These are phyloP conservation scores for Plasmodium gonderi DNA, from an alignment of 169 alveolate genomes.

Conservation along the genomic window DNA sequence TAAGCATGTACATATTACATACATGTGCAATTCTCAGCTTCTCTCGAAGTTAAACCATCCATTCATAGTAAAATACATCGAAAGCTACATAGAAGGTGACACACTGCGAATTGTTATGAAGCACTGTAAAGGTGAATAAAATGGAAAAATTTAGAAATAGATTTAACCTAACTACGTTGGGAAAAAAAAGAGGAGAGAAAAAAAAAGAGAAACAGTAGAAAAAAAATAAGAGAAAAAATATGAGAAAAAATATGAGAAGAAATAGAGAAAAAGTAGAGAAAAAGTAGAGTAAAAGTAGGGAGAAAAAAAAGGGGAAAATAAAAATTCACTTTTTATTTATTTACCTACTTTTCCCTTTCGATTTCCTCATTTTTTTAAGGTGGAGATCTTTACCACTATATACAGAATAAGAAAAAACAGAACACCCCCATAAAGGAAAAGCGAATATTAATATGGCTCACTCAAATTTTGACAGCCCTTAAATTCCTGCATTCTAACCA, in stretches of 20 bases:
- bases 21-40: conserved; percentile 42
- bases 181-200: too few relatives aligned
- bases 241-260: too few relatives aligned
- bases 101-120: conserved; percentile 91
- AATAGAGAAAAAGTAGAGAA: too few relatives aligned
- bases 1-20: not conserved
- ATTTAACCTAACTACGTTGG: too few relatives aligned
- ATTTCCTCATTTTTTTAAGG: conserved; percentile 65
- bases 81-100: conserved; percentile 90
- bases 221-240: not conserved
- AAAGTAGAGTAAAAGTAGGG: too few relatives aligned
- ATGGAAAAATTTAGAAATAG: not conserved
- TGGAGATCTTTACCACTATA: conserved; percentile 84
- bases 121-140: conserved; percentile 91
- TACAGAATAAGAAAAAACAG: conserved; percentile 77
- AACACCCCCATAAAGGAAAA: conserved; percentile 85
- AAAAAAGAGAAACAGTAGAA: not conserved
- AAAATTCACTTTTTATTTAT: not conserved
- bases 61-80: conserved; percentile 90
- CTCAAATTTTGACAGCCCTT: conserved; percentile 88
- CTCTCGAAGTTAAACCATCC: conserved; percentile 85
- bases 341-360: not conserved
- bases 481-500: conserved; percentile 89
- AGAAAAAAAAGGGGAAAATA: too few relatives aligned
- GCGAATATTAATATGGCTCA: conserved; percentile 86